Base-by-base conservation (phyloP, 2,329 filamentous ascomycete species). In the Drechslerella dactyloides region DNA sequence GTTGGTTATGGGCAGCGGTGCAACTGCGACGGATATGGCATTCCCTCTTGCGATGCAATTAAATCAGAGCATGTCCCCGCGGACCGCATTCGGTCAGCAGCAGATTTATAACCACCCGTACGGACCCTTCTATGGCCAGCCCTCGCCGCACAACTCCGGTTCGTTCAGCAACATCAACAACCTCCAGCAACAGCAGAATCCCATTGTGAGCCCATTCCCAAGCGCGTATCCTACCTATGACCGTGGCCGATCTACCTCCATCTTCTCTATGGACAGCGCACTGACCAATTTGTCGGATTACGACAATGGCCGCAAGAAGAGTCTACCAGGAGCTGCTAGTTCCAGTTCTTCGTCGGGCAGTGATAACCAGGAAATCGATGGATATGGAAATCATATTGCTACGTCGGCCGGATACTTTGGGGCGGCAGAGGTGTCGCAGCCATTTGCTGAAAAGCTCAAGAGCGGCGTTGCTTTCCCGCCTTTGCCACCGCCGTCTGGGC, bases 211-310 rank as follows among this genome's bases (percentile, higher is more conserved):
- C 55, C 69, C 52, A 11, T 69, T 48, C 52, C 70, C 72, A 1
- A 64, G 56, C 15, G 58, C 58, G n/a, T 63, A 64, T 33, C 40
- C 52, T 44, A 23, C 52, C 15, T 57, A 69, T 23, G 58, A 65
- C 63, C 74, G 75, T 35, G 74, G 69, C 50, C 75, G 75, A 59
- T 76, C 75, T n/a, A 73, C 73, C 4, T 75, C 74, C 7, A 74
- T 76, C 40, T 76, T 76, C 55, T 76, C 74, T 1, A 75, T 74
- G 60, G 75, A 75, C 10, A 76, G 75, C 21, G 75, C 75, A 40
- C 46, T 76, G 24, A 76, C 75, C 17, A 76, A 76, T 59, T 64
- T 76, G 51, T 76, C 74, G 2, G 75, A 76, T 44, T 74, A 75
- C 13, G 75, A 74, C 54, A 63, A 63, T 21, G 44, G 37, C 13